Conservation (phyloP, 73 alveolate genomes). For the Halteria grandinella region DNA sequence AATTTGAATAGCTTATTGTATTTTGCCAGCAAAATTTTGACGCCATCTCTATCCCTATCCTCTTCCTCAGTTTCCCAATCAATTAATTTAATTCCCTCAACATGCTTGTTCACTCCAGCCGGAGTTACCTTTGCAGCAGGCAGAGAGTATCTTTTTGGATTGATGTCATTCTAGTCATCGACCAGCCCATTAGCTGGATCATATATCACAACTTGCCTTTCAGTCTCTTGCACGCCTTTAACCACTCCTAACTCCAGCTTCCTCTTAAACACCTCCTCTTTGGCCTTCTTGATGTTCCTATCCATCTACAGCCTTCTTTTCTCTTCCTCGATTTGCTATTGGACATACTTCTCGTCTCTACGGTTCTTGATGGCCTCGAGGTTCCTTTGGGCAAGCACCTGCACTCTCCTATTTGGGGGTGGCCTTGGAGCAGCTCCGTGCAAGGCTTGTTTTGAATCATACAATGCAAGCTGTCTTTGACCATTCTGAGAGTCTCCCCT, state of each 20-base stretch:
- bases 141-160: too few relatives aligned
- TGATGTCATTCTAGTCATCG: too few relatives aligned
- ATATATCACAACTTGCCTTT: constrained; percentile 19
- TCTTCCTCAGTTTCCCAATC: constrained; percentile 67
- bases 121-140: too few relatives aligned
- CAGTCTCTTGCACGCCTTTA: background rate
- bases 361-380: constrained; percentile 51
- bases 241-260: constrained; percentile 61
- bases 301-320: constrained; percentile 26
- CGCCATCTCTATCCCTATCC: constrained; percentile 69
- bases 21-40: constrained; percentile 55
- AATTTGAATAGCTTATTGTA: constrained; percentile 68
- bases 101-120: too few relatives aligned
- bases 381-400: too few relatives aligned
- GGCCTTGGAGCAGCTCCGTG: too few relatives aligned
- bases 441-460: too few relatives aligned
- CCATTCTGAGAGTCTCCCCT: too few relatives aligned
- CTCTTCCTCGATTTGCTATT: constrained; percentile 45
- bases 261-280: constrained; percentile 49
- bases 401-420: too few relatives aligned
- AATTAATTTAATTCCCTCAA: constrained; percentile 37
- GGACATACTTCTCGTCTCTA: constrained; percentile 47
- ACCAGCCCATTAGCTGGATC: constrained; percentile 14
- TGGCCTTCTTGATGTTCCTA: constrained; percentile 28
- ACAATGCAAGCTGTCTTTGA: too few relatives aligned